A percentile compares a stretch with the other conserved stretches of the same genome.
These are phyloP conservation scores for Hypsizygus marmoreus DNA, from an alignment of 768 basidiomycete genomes.

Conservation along the genomic window DNA sequence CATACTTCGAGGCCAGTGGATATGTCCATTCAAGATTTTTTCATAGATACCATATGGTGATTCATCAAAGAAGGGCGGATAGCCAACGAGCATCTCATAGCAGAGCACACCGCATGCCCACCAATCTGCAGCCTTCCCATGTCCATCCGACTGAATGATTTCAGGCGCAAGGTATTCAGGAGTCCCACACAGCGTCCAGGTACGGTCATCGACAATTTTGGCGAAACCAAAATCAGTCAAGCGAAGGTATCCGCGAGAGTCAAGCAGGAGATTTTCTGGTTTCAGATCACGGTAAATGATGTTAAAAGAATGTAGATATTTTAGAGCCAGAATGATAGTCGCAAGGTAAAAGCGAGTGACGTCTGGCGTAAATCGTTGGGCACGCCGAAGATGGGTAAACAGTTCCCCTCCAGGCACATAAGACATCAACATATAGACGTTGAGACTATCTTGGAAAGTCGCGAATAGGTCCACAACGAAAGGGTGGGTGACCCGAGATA, in stretches of 20 bases:
- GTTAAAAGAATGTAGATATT: constrained; percentile 93
- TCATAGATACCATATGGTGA: constrained; percentile 99
- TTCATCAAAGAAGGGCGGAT: constrained; percentile 98
- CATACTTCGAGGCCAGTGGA: constrained; percentile 90
- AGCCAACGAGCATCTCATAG: constrained; percentile 99
- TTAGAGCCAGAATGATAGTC: constrained; percentile 91
- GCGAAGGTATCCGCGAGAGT: constrained; percentile 89
- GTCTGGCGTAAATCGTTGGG: constrained; percentile 93
- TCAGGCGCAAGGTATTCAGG: constrained; percentile 98
- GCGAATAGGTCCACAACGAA: constrained; percentile 97
- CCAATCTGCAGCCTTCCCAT: constrained; percentile 98
- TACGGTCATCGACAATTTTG: constrained; percentile 95
- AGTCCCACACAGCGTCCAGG: constrained; percentile 96
- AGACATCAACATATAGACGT: constrained; percentile 98
- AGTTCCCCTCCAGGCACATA: constrained; percentile 97
- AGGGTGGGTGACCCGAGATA: constrained; percentile 88
- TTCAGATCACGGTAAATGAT: constrained; percentile 99
- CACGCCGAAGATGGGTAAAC: constrained; percentile 93
- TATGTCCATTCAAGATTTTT: constrained; percentile 87
- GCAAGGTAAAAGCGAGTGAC: constrained; percentile 98
- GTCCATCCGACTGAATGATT: constrained; percentile 96
- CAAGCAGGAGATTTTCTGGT: constrained; percentile 97
- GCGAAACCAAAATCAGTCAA: constrained; percentile 99
- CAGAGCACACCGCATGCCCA: constrained; percentile 98
- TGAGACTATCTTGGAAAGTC: constrained; percentile 93